Conservation (phyloP, 2,329 filamentous ascomycete species). For the Pleomassaria siparia region DNA sequence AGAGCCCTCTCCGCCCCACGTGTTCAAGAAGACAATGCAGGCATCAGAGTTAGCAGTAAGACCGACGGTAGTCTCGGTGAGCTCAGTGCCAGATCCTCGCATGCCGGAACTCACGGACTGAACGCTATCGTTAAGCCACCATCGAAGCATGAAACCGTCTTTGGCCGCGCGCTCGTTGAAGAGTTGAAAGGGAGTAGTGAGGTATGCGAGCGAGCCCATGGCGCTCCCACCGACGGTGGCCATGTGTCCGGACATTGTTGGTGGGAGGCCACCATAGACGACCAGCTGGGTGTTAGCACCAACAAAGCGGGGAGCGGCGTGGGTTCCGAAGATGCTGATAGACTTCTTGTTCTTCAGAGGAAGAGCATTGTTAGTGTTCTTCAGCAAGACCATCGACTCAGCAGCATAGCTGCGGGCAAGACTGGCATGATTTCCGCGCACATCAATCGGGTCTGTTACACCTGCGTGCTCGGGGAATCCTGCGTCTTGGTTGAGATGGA, state of each 20-base stretch:
- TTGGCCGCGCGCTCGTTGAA: background rate
- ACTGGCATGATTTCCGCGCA: background rate
- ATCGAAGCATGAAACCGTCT: background rate
- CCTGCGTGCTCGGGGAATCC: background rate
- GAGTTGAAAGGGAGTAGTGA: background rate
- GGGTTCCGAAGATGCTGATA: background rate
- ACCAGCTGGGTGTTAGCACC: background rate
- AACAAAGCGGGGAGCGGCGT: background rate
- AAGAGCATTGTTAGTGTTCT: slow-evolving; percentile 56
- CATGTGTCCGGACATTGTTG: background rate
- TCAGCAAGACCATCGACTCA: slow-evolving; percentile 42
- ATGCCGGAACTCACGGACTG: background rate
- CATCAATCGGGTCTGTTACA: background rate
- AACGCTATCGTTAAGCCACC: background rate
- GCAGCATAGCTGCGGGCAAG: slow-evolving; percentile 19
- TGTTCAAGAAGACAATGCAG: slow-evolving; percentile 61
- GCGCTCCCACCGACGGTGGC: background rate
- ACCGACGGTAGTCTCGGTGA: background rate
- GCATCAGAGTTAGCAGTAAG: slow-evolving; percentile 41
- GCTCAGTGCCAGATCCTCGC: background rate
- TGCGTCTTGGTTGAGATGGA: background rate
- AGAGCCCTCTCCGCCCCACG: slow-evolving; percentile 41
- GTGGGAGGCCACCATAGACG: background rate
- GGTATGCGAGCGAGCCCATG: background rate
- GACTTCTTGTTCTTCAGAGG: slow-evolving; percentile 46